These are phyloP conservation scores for Pholiota adiposa DNA, from an alignment of 1,284 basidiomycete genomes.

Conservation along the genomic window DNA sequence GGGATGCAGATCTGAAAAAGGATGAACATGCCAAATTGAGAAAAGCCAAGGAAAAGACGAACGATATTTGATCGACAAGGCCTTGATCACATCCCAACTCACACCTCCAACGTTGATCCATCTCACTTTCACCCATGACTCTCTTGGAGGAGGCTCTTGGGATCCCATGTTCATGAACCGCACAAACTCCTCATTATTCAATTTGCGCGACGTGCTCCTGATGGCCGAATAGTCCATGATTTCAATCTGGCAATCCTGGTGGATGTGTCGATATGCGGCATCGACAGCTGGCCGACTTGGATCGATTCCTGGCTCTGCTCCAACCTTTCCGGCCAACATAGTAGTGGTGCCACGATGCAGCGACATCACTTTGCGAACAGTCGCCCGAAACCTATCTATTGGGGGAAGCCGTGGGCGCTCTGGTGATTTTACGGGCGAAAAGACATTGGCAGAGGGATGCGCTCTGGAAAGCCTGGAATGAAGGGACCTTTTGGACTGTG, in stretches of 20 bases:
- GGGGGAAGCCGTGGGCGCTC: slow-evolving; percentile 32
- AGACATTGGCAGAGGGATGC: slow-evolving; percentile 11
- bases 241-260: slow-evolving; percentile 63
- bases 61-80: slow-evolving; percentile 66
- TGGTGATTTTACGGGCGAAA: neutral
- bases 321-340: slow-evolving; percentile 37
- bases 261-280: slow-evolving; percentile 53
- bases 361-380: slow-evolving; percentile 59
- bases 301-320: slow-evolving; percentile 69
- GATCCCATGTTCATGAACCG: slow-evolving; percentile 47
- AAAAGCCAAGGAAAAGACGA: slow-evolving; percentile 19
- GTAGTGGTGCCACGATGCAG: slow-evolving; percentile 55
- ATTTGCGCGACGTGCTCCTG: slow-evolving; percentile 50
- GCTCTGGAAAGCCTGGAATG: slow-evolving; percentile 19
- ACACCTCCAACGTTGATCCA: slow-evolving; percentile 77
- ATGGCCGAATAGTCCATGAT: slow-evolving; percentile 64
- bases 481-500: slow-evolving; percentile 21
- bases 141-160: slow-evolving; percentile 31
- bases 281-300: slow-evolving; percentile 56
- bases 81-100: slow-evolving; percentile 74
- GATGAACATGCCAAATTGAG: neutral
- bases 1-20: slow-evolving; percentile 60
- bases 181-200: slow-evolving; percentile 61
- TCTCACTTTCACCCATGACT: slow-evolving; percentile 63
- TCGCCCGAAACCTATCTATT: slow-evolving; percentile 50